Evolutionary conservation across 176 grass and related monocot species (phyloP), one percentile per base, ranked within the genome.

Genomic region (Thalia dealbata): DNA sequence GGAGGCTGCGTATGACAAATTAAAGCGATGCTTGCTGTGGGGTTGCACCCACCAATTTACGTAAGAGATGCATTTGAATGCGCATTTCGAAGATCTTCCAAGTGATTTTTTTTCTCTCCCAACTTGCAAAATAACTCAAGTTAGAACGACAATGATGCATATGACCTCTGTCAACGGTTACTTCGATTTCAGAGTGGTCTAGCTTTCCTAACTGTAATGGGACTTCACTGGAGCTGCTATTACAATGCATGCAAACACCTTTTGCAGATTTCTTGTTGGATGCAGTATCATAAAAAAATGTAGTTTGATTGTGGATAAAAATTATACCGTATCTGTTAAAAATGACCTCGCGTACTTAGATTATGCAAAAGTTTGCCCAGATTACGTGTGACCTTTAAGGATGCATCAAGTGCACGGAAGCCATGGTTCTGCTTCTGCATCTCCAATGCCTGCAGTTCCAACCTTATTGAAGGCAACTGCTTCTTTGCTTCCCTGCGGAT

Each of bases 61-160:
- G 73, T 22, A n/a, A 76, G 42, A 63, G 73, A 76, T 64, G 73
- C 73, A 76, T 64, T 76, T 64, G 60, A 76, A 48, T 22, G 25
- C 24, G 73, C 73, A 50, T 64, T 76, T 64, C 73, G 43, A 42
- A 63, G 25, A 28, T 62, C 73, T 30, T 12, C 23, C 58, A 76
- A 50, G 59, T 76, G 58, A n/a, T n/a, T n/a, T n/a, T n/a, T n/a
- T n/a, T n/a, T n/a, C n/a, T n/a, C 10, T 32, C 19, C 50, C 30
- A 48, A 38, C 19, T 32, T 19, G 12, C 30, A 48, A 22, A 18
- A 23, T 14, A 19, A 1, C 71, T 73, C 52, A 59, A 60, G 52
- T 19, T 59, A 26, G 9, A 63, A 63, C 2, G 27, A 58, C 8
- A 6, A 58, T 58, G 19, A 58, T n/a, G 54, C 21, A n/a, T 58